phyloP scores from a whole-genome alignment of 1,284 basidiomycete species.

The Apiotrichum brassicae region DNA sequence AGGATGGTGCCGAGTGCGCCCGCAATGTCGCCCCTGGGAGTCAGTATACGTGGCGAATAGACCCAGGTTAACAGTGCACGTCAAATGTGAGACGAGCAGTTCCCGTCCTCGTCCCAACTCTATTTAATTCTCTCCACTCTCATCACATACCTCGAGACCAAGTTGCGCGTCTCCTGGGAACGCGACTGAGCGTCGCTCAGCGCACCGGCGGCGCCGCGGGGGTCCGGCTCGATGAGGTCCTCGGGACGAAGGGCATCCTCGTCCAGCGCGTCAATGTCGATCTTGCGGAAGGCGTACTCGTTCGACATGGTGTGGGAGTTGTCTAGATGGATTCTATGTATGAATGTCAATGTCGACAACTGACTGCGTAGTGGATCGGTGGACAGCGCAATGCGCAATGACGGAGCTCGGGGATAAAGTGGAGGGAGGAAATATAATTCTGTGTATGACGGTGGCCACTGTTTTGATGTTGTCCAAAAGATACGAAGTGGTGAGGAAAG shows the following conservation, averaged over 20 bases:
- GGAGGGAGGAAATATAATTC: neutral
- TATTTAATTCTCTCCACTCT: neutral
- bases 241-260: constrained; percentile 80
- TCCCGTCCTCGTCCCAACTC: neutral
- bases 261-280: constrained; percentile 83
- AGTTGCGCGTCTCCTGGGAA: constrained; percentile 63
- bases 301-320: constrained; percentile 51
- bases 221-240: constrained; percentile 82
- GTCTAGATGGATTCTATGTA: neutral
- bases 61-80: too few species aligned
- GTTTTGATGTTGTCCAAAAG: too few species aligned
- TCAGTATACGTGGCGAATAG: too few species aligned
- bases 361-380: neutral
- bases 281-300: constrained; percentile 73
- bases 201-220: constrained; percentile 67
- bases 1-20: constrained; percentile 66
- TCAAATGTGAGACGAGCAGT: too few species aligned
- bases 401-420: neutral
- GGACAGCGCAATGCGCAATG: neutral
- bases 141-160: constrained; percentile 62
- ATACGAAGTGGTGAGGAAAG: too few species aligned
- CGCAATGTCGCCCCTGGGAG: constrained; percentile 60
- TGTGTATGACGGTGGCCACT: too few species aligned
- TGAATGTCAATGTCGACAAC: neutral
- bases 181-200: constrained; percentile 70